Conservation (phyloP, 192 early-diverging fungal species). For the Gonapodya prolifera region DNA sequence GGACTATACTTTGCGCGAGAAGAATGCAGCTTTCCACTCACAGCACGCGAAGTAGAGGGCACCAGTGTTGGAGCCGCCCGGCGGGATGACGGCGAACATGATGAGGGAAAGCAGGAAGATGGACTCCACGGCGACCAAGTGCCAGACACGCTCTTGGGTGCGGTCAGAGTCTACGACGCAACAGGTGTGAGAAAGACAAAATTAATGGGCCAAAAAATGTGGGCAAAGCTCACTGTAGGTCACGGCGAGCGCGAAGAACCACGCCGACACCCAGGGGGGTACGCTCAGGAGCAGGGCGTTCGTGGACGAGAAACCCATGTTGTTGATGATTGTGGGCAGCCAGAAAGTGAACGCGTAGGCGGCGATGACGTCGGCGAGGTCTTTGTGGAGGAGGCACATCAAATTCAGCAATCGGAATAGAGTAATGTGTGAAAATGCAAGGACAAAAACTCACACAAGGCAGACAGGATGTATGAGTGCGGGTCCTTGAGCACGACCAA, state of each 20-base stretch:
- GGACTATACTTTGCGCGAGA: not conserved
- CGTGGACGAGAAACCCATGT: conserved; percentile 23
- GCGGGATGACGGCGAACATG: not conserved
- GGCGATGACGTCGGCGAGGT: conserved; percentile 3
- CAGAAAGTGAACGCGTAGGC: conserved; percentile 20
- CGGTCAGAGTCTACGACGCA: not conserved
- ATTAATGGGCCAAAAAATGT: not conserved
- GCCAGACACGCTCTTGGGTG: not conserved
- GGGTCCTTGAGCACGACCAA: not conserved
- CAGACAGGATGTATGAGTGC: not conserved
- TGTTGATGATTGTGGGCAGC: conserved; percentile 20
- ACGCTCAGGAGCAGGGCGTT: conserved; percentile 26
- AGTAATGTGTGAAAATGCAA: no score
- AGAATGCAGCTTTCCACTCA: not conserved
- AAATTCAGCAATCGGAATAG: no score
- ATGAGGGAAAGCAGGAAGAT: not conserved
- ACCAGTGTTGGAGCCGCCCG: not conserved
- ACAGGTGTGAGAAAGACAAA: not conserved
- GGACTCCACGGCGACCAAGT: not conserved
- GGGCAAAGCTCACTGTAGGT: conserved; percentile 22
- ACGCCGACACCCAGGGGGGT: conserved; percentile 22
- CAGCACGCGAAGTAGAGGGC: not conserved
- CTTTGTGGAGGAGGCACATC: not conserved
- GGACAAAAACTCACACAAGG: not conserved
- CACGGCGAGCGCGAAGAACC: conserved; percentile 32